These are phyloP conservation scores for Darksidea phi DNA, from an alignment of 495 filamentous ascomycete genomes.

Conservation along the genomic window DNA sequence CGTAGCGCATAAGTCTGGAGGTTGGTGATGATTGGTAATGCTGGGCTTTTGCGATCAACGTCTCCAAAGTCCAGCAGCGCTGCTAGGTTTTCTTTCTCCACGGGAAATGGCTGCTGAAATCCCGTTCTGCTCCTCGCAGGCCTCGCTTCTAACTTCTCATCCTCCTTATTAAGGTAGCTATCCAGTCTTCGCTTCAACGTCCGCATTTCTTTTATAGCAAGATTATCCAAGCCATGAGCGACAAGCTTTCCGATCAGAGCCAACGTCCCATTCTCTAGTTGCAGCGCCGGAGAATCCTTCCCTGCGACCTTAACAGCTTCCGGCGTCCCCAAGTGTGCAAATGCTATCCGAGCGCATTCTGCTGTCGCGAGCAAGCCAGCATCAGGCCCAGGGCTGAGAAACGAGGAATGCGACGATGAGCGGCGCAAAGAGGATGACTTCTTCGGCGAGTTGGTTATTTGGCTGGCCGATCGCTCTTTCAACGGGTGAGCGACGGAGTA, in stretches of 20 bases:
- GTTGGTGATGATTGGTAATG: constrained; percentile 39
- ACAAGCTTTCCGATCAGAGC: constrained; percentile 72
- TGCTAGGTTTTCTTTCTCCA: constrained; percentile 50
- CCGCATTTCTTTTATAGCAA: constrained; percentile 75
- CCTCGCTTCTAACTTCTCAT: constrained; percentile 1
- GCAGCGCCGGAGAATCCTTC: constrained; percentile 59
- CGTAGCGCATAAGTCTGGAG: constrained; percentile 52
- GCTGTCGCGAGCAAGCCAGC: constrained; percentile 51
- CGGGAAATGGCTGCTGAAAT: constrained; percentile 19
- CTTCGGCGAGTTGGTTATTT: constrained; percentile 25
- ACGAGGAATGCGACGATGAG: constrained; percentile 41
- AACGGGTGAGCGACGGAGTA: constrained; percentile 23
- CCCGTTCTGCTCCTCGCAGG: constrained; percentile 34
- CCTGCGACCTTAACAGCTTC: constrained; percentile 48
- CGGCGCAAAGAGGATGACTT: constrained; percentile 35
- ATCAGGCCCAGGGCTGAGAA: constrained; percentile 35
- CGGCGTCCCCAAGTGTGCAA: constrained; percentile 64
- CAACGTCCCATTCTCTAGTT: constrained; percentile 81
- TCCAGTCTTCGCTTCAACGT: constrained; percentile 61
- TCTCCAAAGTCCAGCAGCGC: constrained; percentile 62
- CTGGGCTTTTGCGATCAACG: constrained; percentile 25
- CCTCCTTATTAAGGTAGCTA: constrained; percentile 38
- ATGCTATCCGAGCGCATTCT: constrained; percentile 73
- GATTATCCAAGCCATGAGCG: constrained; percentile 66
- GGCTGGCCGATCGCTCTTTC: constrained; percentile 29